A percentile compares a stretch with the other conserved stretches of the same genome.
phyloP scores from a whole-genome alignment of 179 eudicot genomes.

The Silene coronaria region DNA sequence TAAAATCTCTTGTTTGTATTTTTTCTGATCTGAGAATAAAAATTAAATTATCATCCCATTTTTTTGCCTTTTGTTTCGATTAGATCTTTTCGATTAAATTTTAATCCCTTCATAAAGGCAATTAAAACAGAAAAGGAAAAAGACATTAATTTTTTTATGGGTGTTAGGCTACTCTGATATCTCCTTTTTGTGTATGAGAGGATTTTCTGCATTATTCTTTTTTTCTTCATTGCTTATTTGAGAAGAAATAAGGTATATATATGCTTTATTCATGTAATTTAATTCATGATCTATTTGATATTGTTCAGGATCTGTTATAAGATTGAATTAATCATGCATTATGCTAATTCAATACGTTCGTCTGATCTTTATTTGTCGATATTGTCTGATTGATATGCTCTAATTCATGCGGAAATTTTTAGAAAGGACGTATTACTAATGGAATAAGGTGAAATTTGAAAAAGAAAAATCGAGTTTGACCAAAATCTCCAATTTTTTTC shows the following conservation, averaged over 20 bases:
- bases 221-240: slow-evolving; percentile 9
- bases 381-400: neutral
- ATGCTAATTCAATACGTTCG: neutral
- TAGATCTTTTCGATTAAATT: neutral
- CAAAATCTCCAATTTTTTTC: too few relatives aligned
- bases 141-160: neutral
- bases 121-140: neutral
- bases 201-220: neutral
- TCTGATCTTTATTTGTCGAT: neutral
- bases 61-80: neutral
- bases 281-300: neutral
- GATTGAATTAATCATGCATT: neutral
- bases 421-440: too few relatives aligned
- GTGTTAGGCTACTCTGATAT: neutral
- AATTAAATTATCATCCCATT: too few relatives aligned
- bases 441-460: too few relatives aligned
- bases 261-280: neutral
- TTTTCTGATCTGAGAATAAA: neutral
- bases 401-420: neutral
- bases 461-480: too few relatives aligned
- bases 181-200: neutral
- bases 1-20: neutral
- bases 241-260: slow-evolving; percentile 23
- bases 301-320: neutral
- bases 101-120: neutral